phyloP scores from a whole-genome alignment of 805 yeast genomes.

The Vanderwaltozyma yarrowii region DNA sequence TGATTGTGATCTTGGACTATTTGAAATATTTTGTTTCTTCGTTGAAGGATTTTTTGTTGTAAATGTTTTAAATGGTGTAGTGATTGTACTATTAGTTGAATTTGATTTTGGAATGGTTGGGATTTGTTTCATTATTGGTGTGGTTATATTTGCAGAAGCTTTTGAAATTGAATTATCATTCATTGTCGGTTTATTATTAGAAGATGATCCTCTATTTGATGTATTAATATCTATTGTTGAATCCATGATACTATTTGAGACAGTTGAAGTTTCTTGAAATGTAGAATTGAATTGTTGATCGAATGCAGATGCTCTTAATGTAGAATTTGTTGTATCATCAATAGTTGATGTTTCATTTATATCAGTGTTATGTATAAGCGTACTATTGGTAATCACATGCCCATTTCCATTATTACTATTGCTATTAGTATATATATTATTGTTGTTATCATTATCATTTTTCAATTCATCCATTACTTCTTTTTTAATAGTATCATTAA shows the following conservation, averaged over 20 bases:
- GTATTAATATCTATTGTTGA: background rate
- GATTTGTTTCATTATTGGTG: constrained; percentile 7
- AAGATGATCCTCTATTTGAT: background rate
- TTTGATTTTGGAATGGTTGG: background rate
- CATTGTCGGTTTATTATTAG: constrained; percentile 4
- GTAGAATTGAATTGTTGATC: constrained; percentile 5
- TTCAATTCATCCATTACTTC: background rate
- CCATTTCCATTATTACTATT: constrained; percentile 9
- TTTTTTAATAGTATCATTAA: background rate
- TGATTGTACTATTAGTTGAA: background rate
- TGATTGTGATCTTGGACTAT: constrained; percentile 8
- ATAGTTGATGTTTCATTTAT: constrained; percentile 2
- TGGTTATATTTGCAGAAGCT: constrained; percentile 2
- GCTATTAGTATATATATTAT: constrained; percentile 5
- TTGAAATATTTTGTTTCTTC: constrained; percentile 3
- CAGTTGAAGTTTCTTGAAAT: constrained; percentile 1
- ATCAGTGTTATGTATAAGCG: background rate
- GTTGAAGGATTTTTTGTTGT: background rate
- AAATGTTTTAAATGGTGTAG: constrained; percentile 1
- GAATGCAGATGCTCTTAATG: constrained; percentile 12
- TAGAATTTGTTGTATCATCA: constrained; percentile 12
- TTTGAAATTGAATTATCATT: constrained; percentile 3
- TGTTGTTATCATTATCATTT: background rate
- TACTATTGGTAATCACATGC: too few relatives aligned
- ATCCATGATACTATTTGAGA: background rate